Evolutionary conservation across 176 grass and related monocot genomes (phyloP).

Genomic region (Miscanthus lutarioriparius): DNA sequence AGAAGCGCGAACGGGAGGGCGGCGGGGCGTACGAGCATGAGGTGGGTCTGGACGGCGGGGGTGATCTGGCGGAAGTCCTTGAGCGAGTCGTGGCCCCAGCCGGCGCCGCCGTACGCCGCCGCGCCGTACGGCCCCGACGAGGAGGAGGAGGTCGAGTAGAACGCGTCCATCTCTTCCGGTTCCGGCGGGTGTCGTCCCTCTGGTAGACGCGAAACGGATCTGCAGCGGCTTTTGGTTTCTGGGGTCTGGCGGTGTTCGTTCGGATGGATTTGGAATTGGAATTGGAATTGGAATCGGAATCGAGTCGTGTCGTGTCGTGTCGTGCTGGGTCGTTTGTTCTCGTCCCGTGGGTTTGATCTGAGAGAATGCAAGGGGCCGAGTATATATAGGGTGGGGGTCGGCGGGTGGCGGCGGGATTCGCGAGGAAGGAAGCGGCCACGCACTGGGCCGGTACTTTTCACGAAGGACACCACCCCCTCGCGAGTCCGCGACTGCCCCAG

Average conservation of each 20-base stretch:
- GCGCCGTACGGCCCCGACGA: slow-evolving; percentile 15
- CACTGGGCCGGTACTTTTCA: not conserved
- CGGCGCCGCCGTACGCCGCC: not conserved
- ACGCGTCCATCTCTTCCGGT: slow-evolving; percentile 50
- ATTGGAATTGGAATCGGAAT: too few relatives aligned
- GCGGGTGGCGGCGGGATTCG: not conserved
- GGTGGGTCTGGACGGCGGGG: slow-evolving; percentile 73
- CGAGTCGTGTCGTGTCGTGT: not conserved
- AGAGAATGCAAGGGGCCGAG: not conserved
- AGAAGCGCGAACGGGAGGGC: too few relatives aligned
- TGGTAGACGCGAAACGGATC: not conserved
- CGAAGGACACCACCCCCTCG: not conserved
- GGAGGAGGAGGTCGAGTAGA: slow-evolving; percentile 32
- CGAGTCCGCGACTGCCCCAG: not conserved
- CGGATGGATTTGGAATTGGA: not conserved
- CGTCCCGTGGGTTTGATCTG: not conserved
- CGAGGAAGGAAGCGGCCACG: slow-evolving; percentile 14
- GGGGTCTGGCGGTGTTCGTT: not conserved
- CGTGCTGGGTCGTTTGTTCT: not conserved
- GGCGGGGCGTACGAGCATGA: slow-evolving; percentile 62
- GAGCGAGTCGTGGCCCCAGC: slow-evolving; percentile 55
- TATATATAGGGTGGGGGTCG: not conserved
- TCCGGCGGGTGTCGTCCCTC: not conserved
- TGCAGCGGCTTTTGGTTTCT: too few relatives aligned
- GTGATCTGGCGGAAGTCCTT: slow-evolving; percentile 82